Base-by-base conservation (phyloP, 169 alveolate genomes). In the Pseudocohnilembus persalinus region DNA sequence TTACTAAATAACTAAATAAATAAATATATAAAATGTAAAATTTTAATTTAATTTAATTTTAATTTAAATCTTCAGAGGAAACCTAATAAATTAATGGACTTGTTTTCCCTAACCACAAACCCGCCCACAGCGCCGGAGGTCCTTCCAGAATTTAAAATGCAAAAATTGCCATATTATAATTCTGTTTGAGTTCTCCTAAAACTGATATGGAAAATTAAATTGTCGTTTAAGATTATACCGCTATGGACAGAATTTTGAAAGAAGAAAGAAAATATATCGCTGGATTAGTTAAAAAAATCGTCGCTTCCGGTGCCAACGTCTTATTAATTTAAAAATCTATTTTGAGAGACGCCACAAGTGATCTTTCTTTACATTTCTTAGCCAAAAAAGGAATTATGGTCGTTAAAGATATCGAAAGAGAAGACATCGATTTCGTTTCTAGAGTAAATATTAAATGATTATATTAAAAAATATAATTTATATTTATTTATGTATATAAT, bases 191-290 rank as follows among this genome's bases (percentile, higher is more conserved):
- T 0, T 98, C 99, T 35, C 99, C 99, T 15, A 99, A 99, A 94
- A 99, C 99, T 1, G 99, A 99, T 90, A 97, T 99, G 98, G 99
- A 99, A 89, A 98, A 98, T 92, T 97, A 97, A 88, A 97, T 99
- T 73, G 97, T 96, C 32, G 98, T 98, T 1, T 96, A 97, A 87
- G 99, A 98, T 90, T 98, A 98, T 89, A 96, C 97, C 75, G 96
- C 97, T 81, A 97, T 98, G 99, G 99, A 97, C 88, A 96, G 99
- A 88, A 94, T 99, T 76, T 94, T 99, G 82, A 96, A 99, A 77
- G 99, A 99, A 96, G 99, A 99, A 90, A 94, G 99, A 88, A 91
- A 97, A 49, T 95, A 98, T 82, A 98, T 99, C 76, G 99, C 98
- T 16, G 97, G 98, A 83, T 96, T 99, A 98, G 98, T 99, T 65